Percentiles rank a stretch among this genome's conserved stretches.
phyloP scores from a whole-genome alignment of 2,329 filamentous ascomycete genomes.

The Ascochyta koolunga region DNA sequence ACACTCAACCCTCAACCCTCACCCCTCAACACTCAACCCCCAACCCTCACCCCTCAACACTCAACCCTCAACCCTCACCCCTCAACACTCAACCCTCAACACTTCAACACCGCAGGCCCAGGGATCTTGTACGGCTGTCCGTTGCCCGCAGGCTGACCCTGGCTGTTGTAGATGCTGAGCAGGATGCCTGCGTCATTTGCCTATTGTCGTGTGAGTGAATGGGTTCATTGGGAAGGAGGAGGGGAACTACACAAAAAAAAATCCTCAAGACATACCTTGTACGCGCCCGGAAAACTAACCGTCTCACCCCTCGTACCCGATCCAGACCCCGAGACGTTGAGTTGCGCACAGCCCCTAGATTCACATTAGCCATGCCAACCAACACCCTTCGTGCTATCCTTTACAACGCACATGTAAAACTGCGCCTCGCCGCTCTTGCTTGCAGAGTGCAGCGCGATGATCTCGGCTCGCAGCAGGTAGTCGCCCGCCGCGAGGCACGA shows the following conservation, averaged over 20 bases:
- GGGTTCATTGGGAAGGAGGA: too few species aligned
- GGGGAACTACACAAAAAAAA: too few species aligned
- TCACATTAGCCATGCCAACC: too few species aligned
- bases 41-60: too few species aligned
- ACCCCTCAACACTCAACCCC: neutral
- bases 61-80: neutral
- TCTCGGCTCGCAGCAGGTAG: constrained; percentile 52
- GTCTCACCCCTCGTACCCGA: constrained; percentile 26
- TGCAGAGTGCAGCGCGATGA: constrained; percentile 53
- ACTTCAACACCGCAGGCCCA: constrained; percentile 58
- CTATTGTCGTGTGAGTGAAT: neutral
- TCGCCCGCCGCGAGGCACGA: constrained; percentile 45
- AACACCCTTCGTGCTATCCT: too few species aligned
- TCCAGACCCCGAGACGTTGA: constrained; percentile 37
- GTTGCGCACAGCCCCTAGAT: constrained; percentile 47
- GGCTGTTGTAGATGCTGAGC: constrained; percentile 37
- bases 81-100: constrained; percentile 37
- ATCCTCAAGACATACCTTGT: constrained; percentile 20
- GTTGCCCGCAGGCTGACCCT: constrained; percentile 19
- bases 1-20: neutral
- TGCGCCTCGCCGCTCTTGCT: constrained; percentile 46
- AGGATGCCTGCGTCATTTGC: constrained; percentile 39
- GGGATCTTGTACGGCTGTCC: constrained; percentile 54
- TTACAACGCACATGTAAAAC: constrained; percentile 52
- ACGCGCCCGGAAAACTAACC: constrained; percentile 44